Conservation (phyloP, 73 alveolate genomes). For the Paramecium primaurelia region DNA sequence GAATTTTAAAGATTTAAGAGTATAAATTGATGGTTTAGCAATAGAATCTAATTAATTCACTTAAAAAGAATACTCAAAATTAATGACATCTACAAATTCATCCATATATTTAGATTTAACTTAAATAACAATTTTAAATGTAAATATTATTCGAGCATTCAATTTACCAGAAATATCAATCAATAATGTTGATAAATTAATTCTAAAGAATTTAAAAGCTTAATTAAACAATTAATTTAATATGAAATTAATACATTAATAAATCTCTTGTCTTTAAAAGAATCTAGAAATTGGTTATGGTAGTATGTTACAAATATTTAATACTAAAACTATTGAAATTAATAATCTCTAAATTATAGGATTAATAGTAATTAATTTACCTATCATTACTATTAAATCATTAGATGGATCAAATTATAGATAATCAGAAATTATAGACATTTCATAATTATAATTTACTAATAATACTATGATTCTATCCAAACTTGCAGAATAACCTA, state of each 20-base stretch:
- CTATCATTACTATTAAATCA: neutral
- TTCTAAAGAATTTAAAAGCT: neutral
- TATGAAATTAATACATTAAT: neutral
- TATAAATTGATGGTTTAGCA: neutral
- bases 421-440: neutral
- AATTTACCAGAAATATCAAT: neutral
- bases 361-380: neutral
- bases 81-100: neutral
- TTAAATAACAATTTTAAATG: neutral
- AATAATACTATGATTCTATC: neutral
- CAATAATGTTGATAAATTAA: neutral
- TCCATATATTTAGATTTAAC: neutral
- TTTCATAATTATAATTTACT: neutral
- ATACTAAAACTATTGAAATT: neutral
- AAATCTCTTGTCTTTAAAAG: neutral
- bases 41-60: neutral
- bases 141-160: neutral
- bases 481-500: neutral
- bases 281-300: neutral
- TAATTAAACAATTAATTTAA: neutral
- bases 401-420: neutral
- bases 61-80: neutral
- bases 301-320: neutral
- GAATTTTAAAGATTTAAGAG: neutral
- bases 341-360: neutral